Conservation (phyloP, 169 alveolate genomes). For the Cryptosporidium ubiquitum region DNA sequence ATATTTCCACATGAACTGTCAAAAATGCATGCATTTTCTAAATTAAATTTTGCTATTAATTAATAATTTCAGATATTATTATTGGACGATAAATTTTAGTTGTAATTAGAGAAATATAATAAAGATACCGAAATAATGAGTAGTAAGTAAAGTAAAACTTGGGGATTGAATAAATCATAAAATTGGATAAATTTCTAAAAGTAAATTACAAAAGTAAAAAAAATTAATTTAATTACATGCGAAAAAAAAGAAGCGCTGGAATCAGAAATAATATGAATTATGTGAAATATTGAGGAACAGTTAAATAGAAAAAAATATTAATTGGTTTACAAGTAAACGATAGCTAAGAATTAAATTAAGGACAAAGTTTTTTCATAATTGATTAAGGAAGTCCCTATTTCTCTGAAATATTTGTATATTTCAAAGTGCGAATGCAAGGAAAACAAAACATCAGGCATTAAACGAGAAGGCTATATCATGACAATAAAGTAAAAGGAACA, state of each 20-base stretch:
- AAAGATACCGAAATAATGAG: no score
- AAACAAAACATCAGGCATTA: neutral
- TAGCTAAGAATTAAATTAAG: neutral
- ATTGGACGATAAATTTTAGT: no score
- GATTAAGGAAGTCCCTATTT: neutral
- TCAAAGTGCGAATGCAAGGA: neutral
- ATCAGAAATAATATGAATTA: slow-evolving; percentile 11
- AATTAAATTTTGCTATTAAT: no score
- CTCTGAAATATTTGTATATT: neutral
- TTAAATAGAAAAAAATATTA: neutral
- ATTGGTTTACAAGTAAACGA: neutral
- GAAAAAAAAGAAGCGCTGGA: slow-evolving; percentile 20
- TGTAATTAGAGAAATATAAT: no score
- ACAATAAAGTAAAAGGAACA: neutral
- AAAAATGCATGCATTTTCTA: neutral
- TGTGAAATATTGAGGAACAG: slow-evolving; percentile 14
- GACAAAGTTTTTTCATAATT: neutral
- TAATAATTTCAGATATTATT: no score
- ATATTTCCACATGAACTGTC: neutral
- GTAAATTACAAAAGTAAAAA: neutral
- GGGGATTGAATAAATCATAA: neutral
- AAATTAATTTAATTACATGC: neutral
- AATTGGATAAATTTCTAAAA: neutral
- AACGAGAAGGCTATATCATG: neutral
- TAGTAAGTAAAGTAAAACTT: no score